phyloP scores from a whole-genome alignment of 345 rosid genomes.

The Rhizophora mangle region DNA sequence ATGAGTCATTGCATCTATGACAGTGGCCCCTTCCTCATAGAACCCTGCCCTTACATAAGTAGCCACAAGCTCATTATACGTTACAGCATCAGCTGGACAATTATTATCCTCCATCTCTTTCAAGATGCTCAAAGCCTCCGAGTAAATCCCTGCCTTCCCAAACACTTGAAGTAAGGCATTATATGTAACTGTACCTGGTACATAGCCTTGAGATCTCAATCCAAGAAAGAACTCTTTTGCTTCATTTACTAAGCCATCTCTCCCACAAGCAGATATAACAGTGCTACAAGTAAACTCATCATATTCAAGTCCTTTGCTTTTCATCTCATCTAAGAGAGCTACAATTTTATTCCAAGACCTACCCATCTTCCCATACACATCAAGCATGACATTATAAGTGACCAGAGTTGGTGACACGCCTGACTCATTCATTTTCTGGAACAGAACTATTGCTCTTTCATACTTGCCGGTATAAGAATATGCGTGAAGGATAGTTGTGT shows the following conservation, averaged over 20 bases:
- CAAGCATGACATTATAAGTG: constrained; percentile 86
- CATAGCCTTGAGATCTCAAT: constrained; percentile 64
- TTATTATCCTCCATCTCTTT: constrained; percentile 82
- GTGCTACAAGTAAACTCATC: constrained; percentile 94
- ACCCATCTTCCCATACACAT: constrained; percentile 88
- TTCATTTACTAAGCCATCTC: constrained; percentile 72
- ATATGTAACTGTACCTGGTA: constrained; percentile 74
- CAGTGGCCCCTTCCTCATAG: constrained; percentile 68
- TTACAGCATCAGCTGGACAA: constrained; percentile 66
- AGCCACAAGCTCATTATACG: constrained; percentile 81
- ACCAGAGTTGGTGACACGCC: constrained; percentile 75
- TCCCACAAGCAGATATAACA: constrained; percentile 81
- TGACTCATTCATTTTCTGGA: constrained; percentile 62
- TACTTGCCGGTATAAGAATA: constrained; percentile 66
- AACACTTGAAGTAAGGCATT: constrained; percentile 75
- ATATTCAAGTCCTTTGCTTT: constrained; percentile 47
- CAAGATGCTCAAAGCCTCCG: constrained; percentile 65
- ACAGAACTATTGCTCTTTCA: constrained; percentile 52
- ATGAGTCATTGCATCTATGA: constrained; percentile 56
- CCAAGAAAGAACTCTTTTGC: constrained; percentile 71
- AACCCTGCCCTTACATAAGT: constrained; percentile 88
- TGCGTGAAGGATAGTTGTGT: constrained; percentile 62
- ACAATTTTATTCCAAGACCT: constrained; percentile 70
- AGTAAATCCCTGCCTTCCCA: constrained; percentile 73
- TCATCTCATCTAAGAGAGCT: constrained; percentile 63